Evolutionary conservation across 805 yeast species (phyloP).

Genomic region (Saccharomyces eubayanus): DNA sequence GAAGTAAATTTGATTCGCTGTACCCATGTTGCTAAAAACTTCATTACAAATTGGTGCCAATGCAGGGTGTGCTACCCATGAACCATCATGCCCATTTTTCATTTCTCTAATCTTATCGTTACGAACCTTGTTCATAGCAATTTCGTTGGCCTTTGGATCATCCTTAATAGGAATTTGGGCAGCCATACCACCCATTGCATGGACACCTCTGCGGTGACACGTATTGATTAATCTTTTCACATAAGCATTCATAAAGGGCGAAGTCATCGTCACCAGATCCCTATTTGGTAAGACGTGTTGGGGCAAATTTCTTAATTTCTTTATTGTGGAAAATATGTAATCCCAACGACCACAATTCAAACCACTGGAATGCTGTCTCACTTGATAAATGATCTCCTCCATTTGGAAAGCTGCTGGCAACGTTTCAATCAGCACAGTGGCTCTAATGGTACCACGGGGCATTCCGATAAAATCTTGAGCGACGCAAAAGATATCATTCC

Average conservation of each 20-base stretch:
- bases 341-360: slow-evolving; percentile 89
- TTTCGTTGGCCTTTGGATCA: slow-evolving; percentile 52
- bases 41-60: slow-evolving; percentile 63
- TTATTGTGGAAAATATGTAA: slow-evolving; percentile 73
- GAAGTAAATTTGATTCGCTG: slow-evolving; percentile 62
- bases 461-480: slow-evolving; percentile 64
- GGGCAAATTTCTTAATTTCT: slow-evolving; percentile 60
- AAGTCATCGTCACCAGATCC: slow-evolving; percentile 69
- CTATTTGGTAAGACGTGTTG: slow-evolving; percentile 67
- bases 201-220: slow-evolving; percentile 72
- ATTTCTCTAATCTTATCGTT: slow-evolving; percentile 73
- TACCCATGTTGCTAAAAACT: slow-evolving; percentile 72
- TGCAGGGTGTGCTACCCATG: slow-evolving; percentile 91
- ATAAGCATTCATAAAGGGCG: slow-evolving; percentile 74
- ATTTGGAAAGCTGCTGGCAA: slow-evolving; percentile 80
- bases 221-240: slow-evolving; percentile 64
- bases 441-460: slow-evolving; percentile 71
- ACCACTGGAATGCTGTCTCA: slow-evolving; percentile 71
- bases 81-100: slow-evolving; percentile 74
- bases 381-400: slow-evolving; percentile 74
- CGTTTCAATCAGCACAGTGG: slow-evolving; percentile 78
- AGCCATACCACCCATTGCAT: slow-evolving; percentile 92
- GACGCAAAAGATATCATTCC: slow-evolving; percentile 74
- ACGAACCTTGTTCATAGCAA: slow-evolving; percentile 64
- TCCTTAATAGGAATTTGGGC: slow-evolving; percentile 77